Base-by-base conservation (phyloP, 306 rosid species). In the Lathyrus aphaca region DNA sequence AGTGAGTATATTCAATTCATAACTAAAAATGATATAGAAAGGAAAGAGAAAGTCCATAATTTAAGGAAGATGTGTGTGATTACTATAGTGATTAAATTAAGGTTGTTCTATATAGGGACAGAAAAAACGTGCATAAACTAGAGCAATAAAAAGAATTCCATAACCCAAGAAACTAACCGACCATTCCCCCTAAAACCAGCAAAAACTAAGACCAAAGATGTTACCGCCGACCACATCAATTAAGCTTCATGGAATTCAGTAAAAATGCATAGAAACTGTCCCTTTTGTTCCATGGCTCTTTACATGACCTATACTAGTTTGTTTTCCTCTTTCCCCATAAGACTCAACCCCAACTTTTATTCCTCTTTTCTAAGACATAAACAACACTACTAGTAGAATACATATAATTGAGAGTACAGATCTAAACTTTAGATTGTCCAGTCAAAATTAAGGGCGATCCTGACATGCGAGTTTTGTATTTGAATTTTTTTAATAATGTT, bases 131-230 rank as follows among this genome's bases (percentile, higher is more conserved):
- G 46, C 12, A 54, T 48, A 23, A 25, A 25, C 29, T 25, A 25
- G 3, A 8, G 49, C 49, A 42, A 66, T 16, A 5, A 55, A 59
- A 59, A 61, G 19, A 40, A 32, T 70, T 25, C 49, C 44, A 39
- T 67, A 70, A 71, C 79, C 82, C 83, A 82, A 84, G 87, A 73
- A 82, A 71, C 74, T 78, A 84, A 83, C 98, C 86, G 91, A 85
- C 93, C 91, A 88, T 68, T 30, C 79, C 87, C 96, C 98, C 69
- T 51, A 86, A 90, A 86, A 82, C 81, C 83, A 76, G 96, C 92
- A 82, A 73, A 61, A 70, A 62, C 61, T 45, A 69, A 70, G 65
- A 39, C 9, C 62, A 27, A 10, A 3, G 19, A 27, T 39, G 16
- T n/a, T 32, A 84, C 87, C 81, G 85, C 88, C 88, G 82, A 85